Conservation (phyloP, 805 yeast genomes). For the Saturnispora mendoncae region DNA sequence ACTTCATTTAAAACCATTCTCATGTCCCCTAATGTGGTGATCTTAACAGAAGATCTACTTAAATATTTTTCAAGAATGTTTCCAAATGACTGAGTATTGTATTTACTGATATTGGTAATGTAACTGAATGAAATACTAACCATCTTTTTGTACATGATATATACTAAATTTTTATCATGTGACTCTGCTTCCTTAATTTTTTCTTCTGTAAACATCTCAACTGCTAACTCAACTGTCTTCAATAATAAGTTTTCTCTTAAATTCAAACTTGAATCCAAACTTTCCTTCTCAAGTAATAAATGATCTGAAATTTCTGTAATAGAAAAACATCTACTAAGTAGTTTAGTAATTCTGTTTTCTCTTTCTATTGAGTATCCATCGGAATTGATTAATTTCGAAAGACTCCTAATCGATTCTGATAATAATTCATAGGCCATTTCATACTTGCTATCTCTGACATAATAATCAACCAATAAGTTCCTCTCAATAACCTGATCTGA, state of each 20-base stretch:
- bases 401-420: constrained; percentile 12
- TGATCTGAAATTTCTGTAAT: constrained; percentile 23
- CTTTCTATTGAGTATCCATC: constrained; percentile 9
- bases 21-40: constrained; percentile 51
- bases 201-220: constrained; percentile 27
- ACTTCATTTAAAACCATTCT: constrained; percentile 53
- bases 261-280: constrained; percentile 19
- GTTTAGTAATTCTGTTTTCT: constrained; percentile 30
- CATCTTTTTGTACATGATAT: constrained; percentile 31
- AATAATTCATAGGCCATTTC: constrained; percentile 26
- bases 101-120: constrained; percentile 27
- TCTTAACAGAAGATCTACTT: constrained; percentile 36
- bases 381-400: constrained; percentile 20
- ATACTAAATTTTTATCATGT: neutral
- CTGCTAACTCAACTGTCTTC: constrained; percentile 32
- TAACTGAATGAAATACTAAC: constrained; percentile 36
- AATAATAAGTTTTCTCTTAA: constrained; percentile 33
- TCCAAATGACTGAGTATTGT: constrained; percentile 36
- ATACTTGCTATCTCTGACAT: constrained; percentile 19
- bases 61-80: constrained; percentile 48
- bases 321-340: constrained; percentile 28
- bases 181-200: constrained; percentile 15
- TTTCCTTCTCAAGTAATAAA: constrained; percentile 11
- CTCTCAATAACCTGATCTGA: constrained; percentile 19
- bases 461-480: constrained; percentile 29